Conservation (phyloP, 805 yeast genomes). For the Ogataea trehaloabstinens region DNA sequence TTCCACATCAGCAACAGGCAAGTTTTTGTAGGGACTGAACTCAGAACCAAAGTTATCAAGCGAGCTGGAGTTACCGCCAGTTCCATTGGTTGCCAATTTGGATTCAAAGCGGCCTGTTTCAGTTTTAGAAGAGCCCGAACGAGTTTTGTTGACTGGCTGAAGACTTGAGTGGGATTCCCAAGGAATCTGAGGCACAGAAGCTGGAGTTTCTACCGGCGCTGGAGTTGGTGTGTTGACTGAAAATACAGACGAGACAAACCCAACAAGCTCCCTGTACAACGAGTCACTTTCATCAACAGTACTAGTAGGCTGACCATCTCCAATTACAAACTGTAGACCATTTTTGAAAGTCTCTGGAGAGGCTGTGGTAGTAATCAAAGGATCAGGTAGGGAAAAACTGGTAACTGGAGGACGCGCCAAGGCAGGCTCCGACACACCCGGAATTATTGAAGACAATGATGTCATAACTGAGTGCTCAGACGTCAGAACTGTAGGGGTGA, state of each 20-base stretch:
- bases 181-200: neutral
- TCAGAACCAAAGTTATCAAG: constrained; percentile 6
- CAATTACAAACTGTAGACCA: constrained; percentile 11
- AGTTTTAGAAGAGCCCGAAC: neutral
- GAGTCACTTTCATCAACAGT: constrained; percentile 4
- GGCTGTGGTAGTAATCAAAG: constrained; percentile 1
- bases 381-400: neutral
- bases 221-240: constrained; percentile 6
- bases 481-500: neutral
- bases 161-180: neutral
- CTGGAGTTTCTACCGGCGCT: constrained; percentile 3
- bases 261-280: constrained; percentile 11
- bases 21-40: constrained; percentile 21
- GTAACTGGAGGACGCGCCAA: neutral
- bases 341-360: constrained; percentile 3
- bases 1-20: constrained; percentile 22
- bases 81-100: neutral
- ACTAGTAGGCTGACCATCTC: constrained; percentile 5
- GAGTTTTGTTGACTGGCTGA: neutral
- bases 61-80: constrained; percentile 1
- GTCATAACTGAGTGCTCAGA: neutral
- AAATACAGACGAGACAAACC: constrained; percentile 17
- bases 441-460: neutral
- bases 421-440: neutral
- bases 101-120: neutral